Conservation (phyloP, 2,329 filamentous ascomycete genomes). For the Trichoderma arundinaceum region DNA sequence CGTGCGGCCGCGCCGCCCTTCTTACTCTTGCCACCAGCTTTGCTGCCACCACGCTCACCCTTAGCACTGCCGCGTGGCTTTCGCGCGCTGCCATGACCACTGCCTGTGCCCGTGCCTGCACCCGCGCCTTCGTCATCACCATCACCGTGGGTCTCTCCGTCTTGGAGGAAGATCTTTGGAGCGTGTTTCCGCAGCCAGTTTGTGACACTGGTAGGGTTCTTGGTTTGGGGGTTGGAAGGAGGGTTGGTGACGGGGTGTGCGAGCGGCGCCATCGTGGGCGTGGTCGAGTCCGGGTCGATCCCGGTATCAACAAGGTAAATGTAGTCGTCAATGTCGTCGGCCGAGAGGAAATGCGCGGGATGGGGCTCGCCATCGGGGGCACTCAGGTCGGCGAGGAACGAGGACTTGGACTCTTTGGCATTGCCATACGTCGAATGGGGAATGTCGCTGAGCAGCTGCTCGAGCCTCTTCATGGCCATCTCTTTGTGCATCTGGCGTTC, state of each 20-base stretch:
- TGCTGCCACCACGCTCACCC: constrained; percentile 46
- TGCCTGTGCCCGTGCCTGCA: constrained; percentile 12
- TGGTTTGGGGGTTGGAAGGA: constrained; percentile 50
- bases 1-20: constrained; percentile 39
- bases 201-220: constrained; percentile 89
- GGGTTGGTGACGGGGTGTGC: constrained; percentile 47
- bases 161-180: constrained; percentile 83
- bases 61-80: constrained; percentile 45
- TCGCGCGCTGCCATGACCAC: constrained; percentile 40
- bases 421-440: constrained; percentile 59
- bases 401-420: constrained; percentile 68
- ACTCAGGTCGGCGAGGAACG: constrained; percentile 56
- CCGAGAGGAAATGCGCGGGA: constrained; percentile 69
- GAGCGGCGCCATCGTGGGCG: constrained; percentile 59
- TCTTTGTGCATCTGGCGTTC: constrained; percentile 49
- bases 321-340: constrained; percentile 76
- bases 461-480: constrained; percentile 54
- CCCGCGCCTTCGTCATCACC: constrained; percentile 47
- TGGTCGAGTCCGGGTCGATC: constrained; percentile 51
- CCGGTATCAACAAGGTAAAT: constrained; percentile 66
- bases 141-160: constrained; percentile 55
- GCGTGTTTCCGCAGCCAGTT: constrained; percentile 91
- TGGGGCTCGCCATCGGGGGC: constrained; percentile 58
- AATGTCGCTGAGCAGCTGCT: constrained; percentile 57
- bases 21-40: constrained; percentile 50